Percentiles rank a stretch among this genome's conserved stretches.
These are phyloP conservation scores for Coriaria nepalensis DNA, from an alignment of 306 rosid species.

Conservation along the genomic window DNA sequence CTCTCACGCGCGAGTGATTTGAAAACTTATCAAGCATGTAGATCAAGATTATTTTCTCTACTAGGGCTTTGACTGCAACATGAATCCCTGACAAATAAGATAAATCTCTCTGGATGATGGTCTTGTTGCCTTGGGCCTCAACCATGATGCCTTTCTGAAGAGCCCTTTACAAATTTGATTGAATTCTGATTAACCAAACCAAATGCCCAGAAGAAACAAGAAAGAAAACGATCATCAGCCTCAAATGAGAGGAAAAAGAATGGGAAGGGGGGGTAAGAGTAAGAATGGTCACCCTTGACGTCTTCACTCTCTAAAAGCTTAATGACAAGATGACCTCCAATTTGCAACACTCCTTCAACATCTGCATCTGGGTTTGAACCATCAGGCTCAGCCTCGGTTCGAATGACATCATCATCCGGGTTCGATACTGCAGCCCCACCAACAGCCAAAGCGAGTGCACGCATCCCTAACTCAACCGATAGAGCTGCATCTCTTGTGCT, in stretches of 20 bases:
- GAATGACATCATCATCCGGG: slow-evolving; percentile 11
- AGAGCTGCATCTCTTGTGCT: slow-evolving; percentile 65
- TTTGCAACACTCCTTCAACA: slow-evolving; percentile 37
- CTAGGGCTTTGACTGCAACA: slow-evolving; percentile 24
- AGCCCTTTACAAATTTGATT: slow-evolving; percentile 59
- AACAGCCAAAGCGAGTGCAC: slow-evolving; percentile 72
- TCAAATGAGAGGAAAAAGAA: neutral
- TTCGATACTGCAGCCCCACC: slow-evolving; percentile 32
- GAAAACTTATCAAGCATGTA: no score
- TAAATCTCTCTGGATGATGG: slow-evolving; percentile 86
- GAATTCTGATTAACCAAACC: slow-evolving; percentile 36
- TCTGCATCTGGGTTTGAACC: slow-evolving; percentile 15
- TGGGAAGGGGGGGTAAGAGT: neutral
- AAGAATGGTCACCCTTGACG: slow-evolving; percentile 40
- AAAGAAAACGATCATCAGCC: neutral
- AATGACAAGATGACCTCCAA: slow-evolving; percentile 66
- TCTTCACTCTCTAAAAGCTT: slow-evolving; percentile 92
- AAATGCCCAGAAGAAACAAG: neutral
- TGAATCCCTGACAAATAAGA: slow-evolving; percentile 70
- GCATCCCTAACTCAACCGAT: slow-evolving; percentile 71
- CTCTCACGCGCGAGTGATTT: no score
- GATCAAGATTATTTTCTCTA: no score
- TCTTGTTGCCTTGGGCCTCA: slow-evolving; percentile 95
- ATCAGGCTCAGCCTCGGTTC: slow-evolving; percentile 11
- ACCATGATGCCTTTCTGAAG: slow-evolving; percentile 58